Evolutionary conservation across 2,329 filamentous ascomycete genomes (phyloP).

Genomic region (Ceratocystis lukuohia): DNA sequence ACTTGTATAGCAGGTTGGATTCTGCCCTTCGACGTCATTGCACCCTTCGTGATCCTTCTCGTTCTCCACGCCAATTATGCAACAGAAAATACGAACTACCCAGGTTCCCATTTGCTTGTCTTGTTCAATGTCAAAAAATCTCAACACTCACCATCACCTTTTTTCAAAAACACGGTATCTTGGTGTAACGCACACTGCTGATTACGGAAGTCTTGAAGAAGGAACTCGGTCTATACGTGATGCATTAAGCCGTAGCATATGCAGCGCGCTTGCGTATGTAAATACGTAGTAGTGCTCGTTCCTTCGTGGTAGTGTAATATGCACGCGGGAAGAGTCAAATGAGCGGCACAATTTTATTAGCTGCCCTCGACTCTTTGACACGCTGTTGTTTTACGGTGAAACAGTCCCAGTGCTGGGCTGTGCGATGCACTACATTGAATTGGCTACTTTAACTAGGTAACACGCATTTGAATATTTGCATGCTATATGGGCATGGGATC

Average conservation of each 20-base stretch:
- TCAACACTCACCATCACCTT: background rate
- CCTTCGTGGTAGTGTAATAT: background rate
- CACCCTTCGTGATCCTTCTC: background rate
- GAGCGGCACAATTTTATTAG: background rate
- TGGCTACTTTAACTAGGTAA: background rate
- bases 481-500: background rate
- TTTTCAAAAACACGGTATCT: background rate
- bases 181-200: background rate
- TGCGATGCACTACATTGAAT: background rate
- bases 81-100: background rate
- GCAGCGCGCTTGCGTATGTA: background rate
- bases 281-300: too few species aligned
- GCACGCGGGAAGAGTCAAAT: background rate
- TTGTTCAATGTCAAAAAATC: background rate
- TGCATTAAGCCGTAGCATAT: background rate
- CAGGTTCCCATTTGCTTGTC: background rate
- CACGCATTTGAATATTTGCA: background rate
- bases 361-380: background rate
- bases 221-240: background rate
- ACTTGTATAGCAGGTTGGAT: background rate
- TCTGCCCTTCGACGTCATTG: background rate
- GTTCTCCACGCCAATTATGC: background rate
- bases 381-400: background rate
- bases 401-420: background rate
- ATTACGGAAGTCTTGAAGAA: background rate